Base-by-base conservation (phyloP, 2,329 filamentous ascomycete species). In the Fusarium sp. region DNA sequence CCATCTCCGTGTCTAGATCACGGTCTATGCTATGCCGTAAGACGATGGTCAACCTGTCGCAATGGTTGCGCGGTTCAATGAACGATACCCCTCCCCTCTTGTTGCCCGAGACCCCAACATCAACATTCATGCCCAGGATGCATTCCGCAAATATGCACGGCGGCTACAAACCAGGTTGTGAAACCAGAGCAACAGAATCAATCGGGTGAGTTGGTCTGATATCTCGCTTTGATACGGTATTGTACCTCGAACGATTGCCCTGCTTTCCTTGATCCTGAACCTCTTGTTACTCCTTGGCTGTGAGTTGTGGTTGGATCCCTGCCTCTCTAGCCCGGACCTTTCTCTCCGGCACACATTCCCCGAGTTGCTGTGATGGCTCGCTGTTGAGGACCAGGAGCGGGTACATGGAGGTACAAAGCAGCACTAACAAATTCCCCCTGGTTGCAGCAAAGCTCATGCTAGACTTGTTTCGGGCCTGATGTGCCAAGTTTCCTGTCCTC, bases 351-450 rank as follows among this genome's bases (percentile, higher is more conserved):
- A n/a, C 55, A 17, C 63, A 68, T 74, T 66, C 71, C 60, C 67
- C 51, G 35, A 38, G 27, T 22, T n/a, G 27, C 51, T n/a, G 36
- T 36, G 58, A 51, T 60, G 33, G 53, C 20, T 58, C 64, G n/a
- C 51, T 35, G 40, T 16, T 24, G 55, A 40, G 35, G 40, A 29
- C 59, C 46, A 31, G 10, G 20, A 38, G 8, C 22, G 22, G 64
- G 74, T 73, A 75, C 74, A 29, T 42, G 64, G 51, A 66, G 56
- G 53, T 67, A 73, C 66, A 67, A 71, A n/a, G 12, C 24, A 67
- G 65, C 63, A 61, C 70, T 73, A 73, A 76, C 74, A 76, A 56
- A 65, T 64, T 42, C 62, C 63, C 46, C 61, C 58, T 60, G 62
- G 29, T 58, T 42, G 59, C 33, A 51, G 56, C 29, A n/a, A 42